These are phyloP conservation scores for Pelargonium myrrhifolium DNA, from an alignment of 441 rosid genomes.

Conservation along the genomic window DNA sequence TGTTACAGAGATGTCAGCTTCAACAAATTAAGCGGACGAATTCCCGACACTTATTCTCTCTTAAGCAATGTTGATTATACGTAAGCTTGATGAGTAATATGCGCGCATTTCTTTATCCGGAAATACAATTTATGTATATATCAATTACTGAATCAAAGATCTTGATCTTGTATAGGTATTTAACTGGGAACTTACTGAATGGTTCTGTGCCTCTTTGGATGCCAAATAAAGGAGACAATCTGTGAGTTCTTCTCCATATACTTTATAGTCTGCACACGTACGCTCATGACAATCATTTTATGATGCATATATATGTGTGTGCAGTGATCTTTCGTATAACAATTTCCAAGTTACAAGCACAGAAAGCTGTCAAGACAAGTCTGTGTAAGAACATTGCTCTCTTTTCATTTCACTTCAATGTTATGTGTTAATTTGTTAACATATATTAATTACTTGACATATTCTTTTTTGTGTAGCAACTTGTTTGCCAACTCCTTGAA, in stretches of 20 bases:
- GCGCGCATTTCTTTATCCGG: too few species aligned
- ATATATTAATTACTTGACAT: too few species aligned
- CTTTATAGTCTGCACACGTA: too few species aligned
- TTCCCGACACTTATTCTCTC: slow-evolving; percentile 27
- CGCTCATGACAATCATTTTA: not conserved
- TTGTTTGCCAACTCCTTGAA: slow-evolving; percentile 41
- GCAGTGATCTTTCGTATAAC: slow-evolving; percentile 61
- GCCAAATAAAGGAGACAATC: slow-evolving; percentile 11
- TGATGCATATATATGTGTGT: not conserved
- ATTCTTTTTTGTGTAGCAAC: slow-evolving; percentile 45
- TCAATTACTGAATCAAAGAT: not conserved
- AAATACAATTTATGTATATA: not conserved
- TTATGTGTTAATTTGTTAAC: not conserved
- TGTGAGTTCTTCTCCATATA: slow-evolving; percentile 28
- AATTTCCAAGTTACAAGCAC: slow-evolving; percentile 25
- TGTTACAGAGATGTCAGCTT: slow-evolving; percentile 59
- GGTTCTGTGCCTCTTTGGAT: slow-evolving; percentile 46
- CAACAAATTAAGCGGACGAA: slow-evolving; percentile 47
- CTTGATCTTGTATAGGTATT: slow-evolving; percentile 30
- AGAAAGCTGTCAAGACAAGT: slow-evolving; percentile 13
- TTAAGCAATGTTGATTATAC: slow-evolving; percentile 18
- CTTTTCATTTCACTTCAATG: not conserved
- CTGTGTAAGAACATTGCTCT: slow-evolving; percentile 31
- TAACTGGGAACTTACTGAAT: slow-evolving; percentile 46
- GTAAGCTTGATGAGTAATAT: slow-evolving; percentile 23